phyloP scores from a whole-genome alignment of 1,284 basidiomycete genomes.

The Boletellus sp. region DNA sequence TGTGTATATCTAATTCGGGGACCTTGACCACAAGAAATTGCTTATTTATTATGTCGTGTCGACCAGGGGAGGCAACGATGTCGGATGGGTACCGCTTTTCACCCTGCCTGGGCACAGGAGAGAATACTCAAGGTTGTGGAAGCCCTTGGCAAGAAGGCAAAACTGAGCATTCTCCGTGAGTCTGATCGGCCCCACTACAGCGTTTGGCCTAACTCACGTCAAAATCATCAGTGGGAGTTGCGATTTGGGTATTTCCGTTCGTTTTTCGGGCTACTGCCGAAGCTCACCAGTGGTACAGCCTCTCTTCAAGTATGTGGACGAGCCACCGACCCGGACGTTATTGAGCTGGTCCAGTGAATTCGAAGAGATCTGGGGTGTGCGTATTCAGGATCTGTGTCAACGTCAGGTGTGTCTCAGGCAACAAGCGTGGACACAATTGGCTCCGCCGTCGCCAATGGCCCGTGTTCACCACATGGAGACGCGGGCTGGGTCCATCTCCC shows the following conservation, averaged over 20 bases:
- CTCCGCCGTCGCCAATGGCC: conserved; percentile 11
- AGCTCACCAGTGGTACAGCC: conserved; percentile 39
- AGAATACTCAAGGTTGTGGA: conserved; percentile 57
- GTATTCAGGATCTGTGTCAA: conserved; percentile 40
- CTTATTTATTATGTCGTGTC: conserved; percentile 2
- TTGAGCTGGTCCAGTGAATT: conserved; percentile 56
- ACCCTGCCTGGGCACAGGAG: conserved; percentile 50
- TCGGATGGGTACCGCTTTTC: conserved; percentile 21
- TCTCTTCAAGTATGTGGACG: conserved; percentile 60
- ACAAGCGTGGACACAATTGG: conserved; percentile 16
- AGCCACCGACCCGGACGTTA: conserved; percentile 47
- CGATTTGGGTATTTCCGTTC: conserved; percentile 54
- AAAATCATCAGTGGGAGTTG: conserved; percentile 50
- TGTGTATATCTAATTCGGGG: conserved; percentile 35
- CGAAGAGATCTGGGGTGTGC: conserved; percentile 61
- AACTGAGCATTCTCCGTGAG: conserved; percentile 66
- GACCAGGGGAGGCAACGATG: conserved; percentile 33
- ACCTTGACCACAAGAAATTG: background rate
- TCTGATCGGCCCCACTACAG: conserved; percentile 15
- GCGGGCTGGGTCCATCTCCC: conserved; percentile 20
- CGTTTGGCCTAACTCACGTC: conserved; percentile 5
- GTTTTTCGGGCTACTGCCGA: background rate
- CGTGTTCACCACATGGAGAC: conserved; percentile 14
- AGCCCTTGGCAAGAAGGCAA: conserved; percentile 60
- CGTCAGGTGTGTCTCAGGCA: conserved; percentile 13